Base-by-base conservation (phyloP, 306 rosid genomes). In the Pyrus pyrifolia region DNA sequence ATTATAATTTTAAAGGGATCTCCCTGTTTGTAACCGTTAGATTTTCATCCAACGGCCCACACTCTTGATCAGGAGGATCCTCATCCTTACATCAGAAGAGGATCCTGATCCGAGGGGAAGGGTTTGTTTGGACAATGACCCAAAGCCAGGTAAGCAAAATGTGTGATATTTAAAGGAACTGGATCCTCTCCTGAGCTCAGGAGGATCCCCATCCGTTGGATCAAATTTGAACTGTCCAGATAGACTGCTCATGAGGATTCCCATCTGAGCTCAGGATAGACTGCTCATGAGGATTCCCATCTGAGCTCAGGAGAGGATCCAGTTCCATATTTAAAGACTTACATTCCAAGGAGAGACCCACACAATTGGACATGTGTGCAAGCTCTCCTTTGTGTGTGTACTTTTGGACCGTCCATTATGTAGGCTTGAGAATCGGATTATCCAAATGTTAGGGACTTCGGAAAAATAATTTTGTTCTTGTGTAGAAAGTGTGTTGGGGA, bases 391-490 rank as follows among this genome's bases (percentile, higher is more conserved):
- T 84, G 76, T 89, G 83, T 80, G 51, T 82, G 57, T 82, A 76
- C 72, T 80, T 79, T 33, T 69, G 17, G 45, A 76, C 91, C 95
- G 72, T 86, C 52, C 42, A 80, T 77, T 53, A 45, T 29, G 57
- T 69, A 73, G 52, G 71, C 51, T 55, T 71, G 33, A 69, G 78
- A 55, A 63, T 83, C 11, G 1, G 80, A 80, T 87, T 90, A 87
- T 90, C 96, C 86, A 61, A 84, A 82, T 21, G 38, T 45, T 74
- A 33, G 57, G 42, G 49, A 38, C 76, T 75, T 72, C 14, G 33
- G 33, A 22, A 51, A 22, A 73, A 8, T 19, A 70, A 19, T 76
- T 31, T 67, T 77, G 78, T 75, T 52, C 86, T 86, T 85, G 88
- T 85, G 73, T 63, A 78, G 61, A 74, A 69, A 25, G 67, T 73